phyloP scores from a whole-genome alignment of 148 eudicot species.

The Silene uniflora region DNA sequence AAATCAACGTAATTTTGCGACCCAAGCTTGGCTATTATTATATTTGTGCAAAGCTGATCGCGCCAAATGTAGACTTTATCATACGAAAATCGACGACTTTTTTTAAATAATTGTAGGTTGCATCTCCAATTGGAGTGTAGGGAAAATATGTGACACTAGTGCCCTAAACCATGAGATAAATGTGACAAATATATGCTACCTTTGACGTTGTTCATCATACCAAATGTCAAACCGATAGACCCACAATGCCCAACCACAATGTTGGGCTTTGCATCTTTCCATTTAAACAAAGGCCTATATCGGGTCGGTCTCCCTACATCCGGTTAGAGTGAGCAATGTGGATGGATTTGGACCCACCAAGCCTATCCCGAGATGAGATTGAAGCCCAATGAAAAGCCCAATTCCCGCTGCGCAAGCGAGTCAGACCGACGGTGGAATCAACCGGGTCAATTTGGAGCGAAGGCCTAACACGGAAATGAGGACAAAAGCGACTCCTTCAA shows the following conservation, averaged over 20 bases:
- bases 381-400: slow-evolving; percentile 83
- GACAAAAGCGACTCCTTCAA: slow-evolving; percentile 54
- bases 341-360: slow-evolving; percentile 62
- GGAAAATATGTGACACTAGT: slow-evolving; percentile 70
- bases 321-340: slow-evolving; percentile 59
- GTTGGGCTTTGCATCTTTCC: slow-evolving; percentile 79
- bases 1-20: slow-evolving; percentile 59
- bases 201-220: slow-evolving; percentile 69
- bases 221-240: slow-evolving; percentile 59
- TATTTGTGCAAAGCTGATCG: slow-evolving; percentile 64
- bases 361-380: slow-evolving; percentile 75
- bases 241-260: slow-evolving; percentile 66
- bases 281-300: slow-evolving; percentile 49
- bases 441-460: slow-evolving; percentile 59
- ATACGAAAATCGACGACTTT: slow-evolving; percentile 68
- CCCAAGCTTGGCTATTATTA: slow-evolving; percentile 59
- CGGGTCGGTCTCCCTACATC: slow-evolving; percentile 42
- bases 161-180: slow-evolving; percentile 73
- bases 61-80: slow-evolving; percentile 65
- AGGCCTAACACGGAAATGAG: slow-evolving; percentile 60
- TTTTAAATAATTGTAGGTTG: slow-evolving; percentile 58
- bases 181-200: slow-evolving; percentile 93
- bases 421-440: slow-evolving; percentile 64
- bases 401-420: slow-evolving; percentile 72
- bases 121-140: slow-evolving; percentile 46